Evolutionary conservation across 441 rosid genomes (phyloP).

Genomic region (Populus hybrid): DNA sequence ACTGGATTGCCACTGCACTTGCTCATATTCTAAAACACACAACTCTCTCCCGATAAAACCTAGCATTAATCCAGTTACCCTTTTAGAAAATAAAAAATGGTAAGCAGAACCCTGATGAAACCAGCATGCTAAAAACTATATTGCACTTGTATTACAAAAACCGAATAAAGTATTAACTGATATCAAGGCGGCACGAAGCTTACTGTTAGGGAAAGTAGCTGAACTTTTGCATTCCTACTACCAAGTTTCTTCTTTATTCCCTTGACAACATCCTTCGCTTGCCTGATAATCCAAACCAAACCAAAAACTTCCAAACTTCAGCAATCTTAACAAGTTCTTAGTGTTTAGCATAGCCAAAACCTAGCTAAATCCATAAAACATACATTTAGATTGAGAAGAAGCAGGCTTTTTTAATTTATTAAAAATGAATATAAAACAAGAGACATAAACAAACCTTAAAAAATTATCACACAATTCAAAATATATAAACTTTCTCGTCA

Average conservation of each 20-base stretch:
- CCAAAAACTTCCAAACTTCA: constrained; percentile 17
- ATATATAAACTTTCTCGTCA: neutral
- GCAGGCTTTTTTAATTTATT: neutral
- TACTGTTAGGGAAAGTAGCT: constrained; percentile 91
- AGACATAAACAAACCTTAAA: neutral
- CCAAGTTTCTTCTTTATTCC: constrained; percentile 84
- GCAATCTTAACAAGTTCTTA: neutral
- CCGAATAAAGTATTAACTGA: neutral
- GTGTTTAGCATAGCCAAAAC: neutral
- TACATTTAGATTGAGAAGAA: neutral
- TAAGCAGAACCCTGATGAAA: neutral
- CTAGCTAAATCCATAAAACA: neutral
- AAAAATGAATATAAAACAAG: neutral
- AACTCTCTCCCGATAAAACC: neutral
- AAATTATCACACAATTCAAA: neutral
- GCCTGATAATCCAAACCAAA: constrained; percentile 50
- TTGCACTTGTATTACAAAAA: neutral
- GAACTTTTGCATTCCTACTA: constrained; percentile 89
- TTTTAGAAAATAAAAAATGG: neutral
- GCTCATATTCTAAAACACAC: neutral
- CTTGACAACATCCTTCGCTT: constrained; percentile 95
- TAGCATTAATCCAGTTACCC: neutral
- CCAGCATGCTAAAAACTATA: neutral
- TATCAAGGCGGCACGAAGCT: constrained; percentile 30
- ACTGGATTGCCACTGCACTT: neutral